Conservation (phyloP, 257 asterid species). For the Linderniella brevidens region DNA sequence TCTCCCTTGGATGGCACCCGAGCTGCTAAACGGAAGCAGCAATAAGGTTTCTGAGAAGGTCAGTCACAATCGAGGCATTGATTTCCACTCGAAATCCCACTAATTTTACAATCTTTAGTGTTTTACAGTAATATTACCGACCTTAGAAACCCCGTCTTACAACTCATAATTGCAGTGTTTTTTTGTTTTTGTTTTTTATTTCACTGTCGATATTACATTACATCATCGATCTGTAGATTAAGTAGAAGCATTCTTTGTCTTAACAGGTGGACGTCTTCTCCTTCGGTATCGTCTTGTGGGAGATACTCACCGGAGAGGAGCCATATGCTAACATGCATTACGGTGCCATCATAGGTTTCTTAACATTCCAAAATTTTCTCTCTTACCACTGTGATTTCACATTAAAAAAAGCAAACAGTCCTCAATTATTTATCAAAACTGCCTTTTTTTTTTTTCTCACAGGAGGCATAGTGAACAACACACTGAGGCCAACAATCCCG, state of each 20-base stretch:
- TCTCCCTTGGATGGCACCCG: slow-evolving; percentile 98
- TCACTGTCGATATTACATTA: neutral
- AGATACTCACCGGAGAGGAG: slow-evolving; percentile 96
- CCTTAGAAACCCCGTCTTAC: neutral
- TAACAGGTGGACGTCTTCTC: slow-evolving; percentile 88
- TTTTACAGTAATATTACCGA: no score
- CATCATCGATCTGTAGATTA: neutral
- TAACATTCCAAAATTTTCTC: neutral
- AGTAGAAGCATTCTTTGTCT: slow-evolving; percentile 4
- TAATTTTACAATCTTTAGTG: neutral
- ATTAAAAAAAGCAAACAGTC: neutral
- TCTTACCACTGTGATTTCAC: neutral
- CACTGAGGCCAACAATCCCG: slow-evolving; percentile 82
- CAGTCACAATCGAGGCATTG: neutral
- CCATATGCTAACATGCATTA: slow-evolving; percentile 96
- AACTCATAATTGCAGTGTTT: no score
- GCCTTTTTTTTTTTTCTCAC: slow-evolving; percentile 8
- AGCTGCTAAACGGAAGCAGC: slow-evolving; percentile 70
- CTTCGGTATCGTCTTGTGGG: slow-evolving; percentile 94
- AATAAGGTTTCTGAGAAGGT: slow-evolving; percentile 89
- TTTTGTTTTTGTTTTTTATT: no score
- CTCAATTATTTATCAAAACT: neutral
- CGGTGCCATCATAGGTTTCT: slow-evolving; percentile 78
- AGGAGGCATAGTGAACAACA: slow-evolving; percentile 94
- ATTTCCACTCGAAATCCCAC: neutral